phyloP scores from a whole-genome alignment of 192 early-diverging fungal species.

The Coemansia sp. region DNA sequence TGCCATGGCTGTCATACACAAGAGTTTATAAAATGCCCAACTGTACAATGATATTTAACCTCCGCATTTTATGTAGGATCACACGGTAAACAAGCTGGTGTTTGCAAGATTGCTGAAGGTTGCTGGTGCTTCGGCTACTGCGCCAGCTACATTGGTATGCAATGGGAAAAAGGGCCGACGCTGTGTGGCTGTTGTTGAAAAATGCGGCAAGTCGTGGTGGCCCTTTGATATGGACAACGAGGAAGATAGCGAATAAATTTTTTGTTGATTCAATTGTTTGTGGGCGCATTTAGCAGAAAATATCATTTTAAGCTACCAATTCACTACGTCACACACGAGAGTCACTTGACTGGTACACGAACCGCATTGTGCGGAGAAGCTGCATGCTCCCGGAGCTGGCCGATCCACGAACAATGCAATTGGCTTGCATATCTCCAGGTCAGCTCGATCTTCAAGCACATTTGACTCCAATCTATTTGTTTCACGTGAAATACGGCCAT shows the following conservation, averaged over 20 bases:
- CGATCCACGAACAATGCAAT: not conserved
- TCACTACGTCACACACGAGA: not conserved
- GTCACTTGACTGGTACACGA: not conserved
- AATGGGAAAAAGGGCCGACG: slow-evolving; percentile 39
- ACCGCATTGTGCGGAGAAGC: not conserved
- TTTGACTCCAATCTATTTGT: not conserved
- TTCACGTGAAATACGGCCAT: not conserved
- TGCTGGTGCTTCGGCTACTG: slow-evolving; percentile 10
- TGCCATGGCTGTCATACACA: too few species aligned
- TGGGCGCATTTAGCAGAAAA: too few species aligned
- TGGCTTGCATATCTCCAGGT: not conserved
- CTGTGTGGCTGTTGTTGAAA: slow-evolving; percentile 40
- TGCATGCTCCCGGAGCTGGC: not conserved
- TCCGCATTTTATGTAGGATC: not conserved
- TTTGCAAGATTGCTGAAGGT: slow-evolving; percentile 24
- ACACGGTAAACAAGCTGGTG: slow-evolving; percentile 7
- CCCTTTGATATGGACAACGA: slow-evolving; percentile 50
- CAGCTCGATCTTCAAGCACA: not conserved
- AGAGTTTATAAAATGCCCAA: too few species aligned
- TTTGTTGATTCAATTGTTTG: too few species aligned
- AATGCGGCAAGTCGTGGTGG: slow-evolving; percentile 41
- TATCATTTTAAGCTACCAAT: too few species aligned
- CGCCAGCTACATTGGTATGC: slow-evolving; percentile 13
- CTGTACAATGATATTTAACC: too few species aligned
- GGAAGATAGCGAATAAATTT: slow-evolving; percentile 1